Evolutionary conservation across 352 stramenopile species (phyloP), one percentile per base, ranked within the genome.

Genomic region (Globisporangium radiosum): DNA sequence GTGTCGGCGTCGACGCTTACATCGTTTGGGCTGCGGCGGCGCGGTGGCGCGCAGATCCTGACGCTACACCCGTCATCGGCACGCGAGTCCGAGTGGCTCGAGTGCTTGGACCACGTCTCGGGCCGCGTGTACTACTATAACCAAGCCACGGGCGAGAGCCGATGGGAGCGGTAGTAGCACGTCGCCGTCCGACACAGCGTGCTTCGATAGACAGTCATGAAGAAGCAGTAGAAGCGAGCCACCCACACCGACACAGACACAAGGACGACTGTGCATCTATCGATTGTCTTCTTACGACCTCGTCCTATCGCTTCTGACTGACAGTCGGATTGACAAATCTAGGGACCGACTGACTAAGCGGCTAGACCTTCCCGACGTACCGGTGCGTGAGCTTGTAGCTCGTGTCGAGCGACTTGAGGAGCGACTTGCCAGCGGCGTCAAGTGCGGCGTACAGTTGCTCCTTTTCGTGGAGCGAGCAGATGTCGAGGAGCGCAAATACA

Each of bases 381-480:
- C 85, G 81, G 74, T 95, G 75, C 19, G 78, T 90, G 58, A 91
- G 78, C 66, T 93, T 95, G 79, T 91, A 95, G 60, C 68, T 89
- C 13, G 70, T 87, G 63, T 95, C 85, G 56, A 95, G 69, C 40
- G 73, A 82, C 72, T 93, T 93, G 64, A 95, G 81, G 59, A 95
- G 63, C 54, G 83, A 88, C 64, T 93, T 95, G 70, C 83, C 85
- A 2, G 81, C 85, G 13, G 83, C 75, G 60, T 95, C 84, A 15
- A 95, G 73, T 37, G 81, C 78, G 10, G 76, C 80, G 59, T 87
- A 95, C 7, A 95, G 74, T 57, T 95, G 85, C 39, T 95, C 85
- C 63, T 93, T 93, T 50, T 95, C 85, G 64, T 80, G 89, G 45
- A 71, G 63, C 17, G 85, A 95, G 65, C 85, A 95, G 57, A 93